Evolutionary conservation across 257 asterid species (phyloP), one percentile per base, ranked within the genome.

Genomic region (Plantago ovata): DNA sequence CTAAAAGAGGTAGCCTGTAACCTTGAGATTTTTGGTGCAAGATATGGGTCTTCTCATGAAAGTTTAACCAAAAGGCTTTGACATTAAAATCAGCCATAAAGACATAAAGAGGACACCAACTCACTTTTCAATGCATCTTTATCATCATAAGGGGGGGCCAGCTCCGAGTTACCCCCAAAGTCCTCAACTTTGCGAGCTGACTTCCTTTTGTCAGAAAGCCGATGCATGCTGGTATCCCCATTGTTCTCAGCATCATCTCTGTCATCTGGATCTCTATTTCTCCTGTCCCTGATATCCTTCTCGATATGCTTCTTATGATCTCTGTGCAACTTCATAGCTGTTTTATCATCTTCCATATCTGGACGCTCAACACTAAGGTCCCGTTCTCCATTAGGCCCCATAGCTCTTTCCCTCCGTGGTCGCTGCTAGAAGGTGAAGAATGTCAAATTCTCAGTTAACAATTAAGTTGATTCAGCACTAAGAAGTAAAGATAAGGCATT

Each of bases 51-150:
- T 20, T 52, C 51, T 19, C 20, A 40, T 52, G 40, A 60, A 42
- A 62, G 60, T 58, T 16, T 58, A 70, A 45, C 51, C 40, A 53
- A 33, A 45, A 65, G 58, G 58, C 61, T 53, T 28, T 38, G 22
- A 9, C 65, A 57, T 36, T 28, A 38, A 19, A 48, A 61, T 41
- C 42, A 66, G 16, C 50, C 32, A 55, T 0, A 53, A 16, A 60
- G 56, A 45, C 22, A 39, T 16, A 49, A 39, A 32, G 15, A 16
- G 52, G 62, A 46, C 22, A 65, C 7, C 3, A 56, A 79, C 99
- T 86, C 80, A 94, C 99, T 81, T 79, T 81, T 89, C 68, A 86
- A 43, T 36, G 95, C 77, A 65, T 84, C 90, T 75, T 78, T 86
- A 68, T 94, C 95, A 62, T 84, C 95, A 71, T 57, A 66, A 55